phyloP scores from a whole-genome alignment of 2,329 filamentous ascomycete genomes.

The Claviceps purpurea region DNA sequence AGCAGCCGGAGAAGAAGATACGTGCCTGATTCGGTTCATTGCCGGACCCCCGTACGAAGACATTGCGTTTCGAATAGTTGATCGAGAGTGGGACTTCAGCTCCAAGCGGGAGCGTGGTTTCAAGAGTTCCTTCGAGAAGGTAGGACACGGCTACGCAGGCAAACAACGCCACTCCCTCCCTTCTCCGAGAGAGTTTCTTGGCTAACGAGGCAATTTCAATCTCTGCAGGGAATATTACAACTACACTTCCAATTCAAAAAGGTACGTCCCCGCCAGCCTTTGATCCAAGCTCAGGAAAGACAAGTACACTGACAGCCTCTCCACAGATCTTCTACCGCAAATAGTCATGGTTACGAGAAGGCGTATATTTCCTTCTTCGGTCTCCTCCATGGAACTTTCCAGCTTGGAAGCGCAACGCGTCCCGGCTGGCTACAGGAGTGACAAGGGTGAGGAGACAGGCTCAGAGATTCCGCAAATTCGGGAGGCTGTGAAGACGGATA shows the following conservation, averaged over 20 bases:
- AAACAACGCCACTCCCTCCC: slow-evolving; percentile 5
- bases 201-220: background rate
- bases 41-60: slow-evolving; percentile 94
- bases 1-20: slow-evolving; percentile 89
- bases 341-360: slow-evolving; percentile 1
- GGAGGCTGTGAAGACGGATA: background rate
- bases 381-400: background rate
- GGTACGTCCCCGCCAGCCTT: slow-evolving; percentile 30
- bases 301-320: background rate
- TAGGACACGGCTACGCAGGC: slow-evolving; percentile 29
- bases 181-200: background rate
- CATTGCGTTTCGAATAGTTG: slow-evolving; percentile 91
- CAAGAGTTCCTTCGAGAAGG: slow-evolving; percentile 94
- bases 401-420: background rate
- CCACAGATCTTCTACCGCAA: slow-evolving; percentile 8
- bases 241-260: slow-evolving; percentile 99
- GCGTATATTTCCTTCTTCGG: background rate
- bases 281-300: background rate
- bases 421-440: background rate
- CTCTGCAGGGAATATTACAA: slow-evolving; percentile 52
- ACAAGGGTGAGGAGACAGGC: background rate
- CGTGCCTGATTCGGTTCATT: slow-evolving; percentile 90
- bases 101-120: slow-evolving; percentile 91
- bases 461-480: background rate
- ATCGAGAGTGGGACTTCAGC: slow-evolving; percentile 98